These are phyloP conservation scores for Leptographium galeiforme DNA, from an alignment of 2,329 filamentous ascomycete genomes.

Conservation along the genomic window DNA sequence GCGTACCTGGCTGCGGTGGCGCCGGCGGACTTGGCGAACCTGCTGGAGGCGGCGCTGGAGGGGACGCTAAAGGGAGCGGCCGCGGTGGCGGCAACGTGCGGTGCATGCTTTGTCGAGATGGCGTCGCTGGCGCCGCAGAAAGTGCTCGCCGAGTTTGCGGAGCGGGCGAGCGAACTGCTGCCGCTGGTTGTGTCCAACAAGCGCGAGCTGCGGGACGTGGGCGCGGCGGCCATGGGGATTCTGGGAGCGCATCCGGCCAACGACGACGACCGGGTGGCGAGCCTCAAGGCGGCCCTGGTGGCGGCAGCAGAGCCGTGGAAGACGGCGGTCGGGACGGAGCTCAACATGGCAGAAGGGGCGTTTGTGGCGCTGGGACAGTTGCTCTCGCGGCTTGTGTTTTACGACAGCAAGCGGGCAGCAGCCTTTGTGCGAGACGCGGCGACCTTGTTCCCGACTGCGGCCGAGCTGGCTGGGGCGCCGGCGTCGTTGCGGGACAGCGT, in stretches of 20 bases:
- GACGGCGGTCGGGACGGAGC: conserved; percentile 26
- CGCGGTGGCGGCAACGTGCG: conserved; percentile 31
- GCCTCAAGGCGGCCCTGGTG: conserved; percentile 31
- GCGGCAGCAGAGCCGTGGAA: conserved; percentile 36
- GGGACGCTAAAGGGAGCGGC: conserved; percentile 35
- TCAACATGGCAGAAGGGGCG: conserved; percentile 33
- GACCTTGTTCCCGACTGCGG: conserved; percentile 5
- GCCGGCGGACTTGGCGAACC: conserved; percentile 20
- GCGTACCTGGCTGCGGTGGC: conserved; percentile 29
- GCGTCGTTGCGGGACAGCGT: conserved; percentile 28
- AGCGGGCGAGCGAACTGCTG: conserved; percentile 38
- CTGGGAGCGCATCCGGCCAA: conserved; percentile 52
- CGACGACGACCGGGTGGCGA: conserved; percentile 24
- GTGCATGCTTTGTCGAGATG: conserved; percentile 39
- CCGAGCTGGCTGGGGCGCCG: conserved; percentile 10
- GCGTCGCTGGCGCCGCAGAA: conserved; percentile 22
- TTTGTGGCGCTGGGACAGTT: conserved; percentile 31
- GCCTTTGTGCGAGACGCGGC: not conserved
- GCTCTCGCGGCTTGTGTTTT: conserved; percentile 30
- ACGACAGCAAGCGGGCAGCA: conserved; percentile 12
- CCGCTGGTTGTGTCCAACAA: conserved; percentile 58
- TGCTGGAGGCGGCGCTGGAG: conserved; percentile 42
- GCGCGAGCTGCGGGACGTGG: conserved; percentile 49
- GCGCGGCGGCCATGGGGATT: conserved; percentile 62
- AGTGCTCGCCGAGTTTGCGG: conserved; percentile 34